phyloP scores from a whole-genome alignment of 805 yeast species.

The Monosporozyma siamensis region DNA sequence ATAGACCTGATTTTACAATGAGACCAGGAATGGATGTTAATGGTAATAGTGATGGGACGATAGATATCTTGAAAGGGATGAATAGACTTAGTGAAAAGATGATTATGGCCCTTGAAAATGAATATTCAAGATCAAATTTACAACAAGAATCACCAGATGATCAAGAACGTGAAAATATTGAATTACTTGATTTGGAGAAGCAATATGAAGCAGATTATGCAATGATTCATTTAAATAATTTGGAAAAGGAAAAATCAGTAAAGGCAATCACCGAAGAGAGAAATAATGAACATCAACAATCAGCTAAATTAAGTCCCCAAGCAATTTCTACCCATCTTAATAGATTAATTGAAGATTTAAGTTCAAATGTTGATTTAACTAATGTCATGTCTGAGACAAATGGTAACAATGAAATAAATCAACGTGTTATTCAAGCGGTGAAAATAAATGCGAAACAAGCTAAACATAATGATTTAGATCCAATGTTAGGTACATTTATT shows the following conservation, averaged over 20 bases:
- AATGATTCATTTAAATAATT: slow-evolving; percentile 33
- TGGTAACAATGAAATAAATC: slow-evolving; percentile 27
- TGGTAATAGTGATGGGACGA: slow-evolving; percentile 52
- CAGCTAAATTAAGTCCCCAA: background rate
- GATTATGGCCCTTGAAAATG: slow-evolving; percentile 47
- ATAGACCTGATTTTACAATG: slow-evolving; percentile 87
- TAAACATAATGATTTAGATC: slow-evolving; percentile 26
- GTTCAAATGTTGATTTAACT: slow-evolving; percentile 23
- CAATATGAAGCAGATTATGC: slow-evolving; percentile 42
- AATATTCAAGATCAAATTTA: slow-evolving; percentile 31
- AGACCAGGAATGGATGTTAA: slow-evolving; percentile 39
- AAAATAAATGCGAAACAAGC: slow-evolving; percentile 47
- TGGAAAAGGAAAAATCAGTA: slow-evolving; percentile 1
- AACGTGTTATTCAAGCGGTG: slow-evolving; percentile 39
- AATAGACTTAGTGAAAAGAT: slow-evolving; percentile 77
- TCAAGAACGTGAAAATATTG: slow-evolving; percentile 37
- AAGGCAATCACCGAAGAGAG: background rate
- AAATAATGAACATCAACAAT: background rate
- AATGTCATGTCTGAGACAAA: slow-evolving; percentile 17
- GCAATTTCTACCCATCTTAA: slow-evolving; percentile 12
- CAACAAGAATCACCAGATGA: slow-evolving; percentile 27
- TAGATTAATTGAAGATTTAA: slow-evolving; percentile 10
- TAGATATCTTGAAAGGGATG: slow-evolving; percentile 77
- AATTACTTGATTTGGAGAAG: slow-evolving; percentile 44
- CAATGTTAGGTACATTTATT: slow-evolving; percentile 19